phyloP scores from a whole-genome alignment of 164 flowering plant species.

The Macadamia integrifolia region DNA sequence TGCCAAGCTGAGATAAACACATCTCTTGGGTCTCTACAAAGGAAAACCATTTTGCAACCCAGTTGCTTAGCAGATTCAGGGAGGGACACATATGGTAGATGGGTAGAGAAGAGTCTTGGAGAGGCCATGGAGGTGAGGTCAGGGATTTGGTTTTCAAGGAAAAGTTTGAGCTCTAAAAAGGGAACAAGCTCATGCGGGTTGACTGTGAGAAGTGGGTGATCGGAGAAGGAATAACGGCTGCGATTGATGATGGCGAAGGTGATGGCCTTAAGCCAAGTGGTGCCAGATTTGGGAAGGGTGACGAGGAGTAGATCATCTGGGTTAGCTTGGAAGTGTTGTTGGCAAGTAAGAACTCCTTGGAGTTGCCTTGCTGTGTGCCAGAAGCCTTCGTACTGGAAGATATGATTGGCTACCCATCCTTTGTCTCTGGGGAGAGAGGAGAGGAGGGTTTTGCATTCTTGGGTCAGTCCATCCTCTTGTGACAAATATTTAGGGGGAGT shows the following conservation, averaged over 20 bases:
- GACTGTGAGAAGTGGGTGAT: slow-evolving; percentile 1
- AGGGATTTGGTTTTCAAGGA: background rate
- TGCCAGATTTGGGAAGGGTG: too few species aligned
- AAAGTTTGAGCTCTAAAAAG: background rate
- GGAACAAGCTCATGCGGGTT: slow-evolving; percentile 2
- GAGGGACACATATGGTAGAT: background rate
- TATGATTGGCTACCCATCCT: background rate
- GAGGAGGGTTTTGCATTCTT: too few species aligned
- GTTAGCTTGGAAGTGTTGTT: background rate
- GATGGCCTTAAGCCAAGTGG: background rate
- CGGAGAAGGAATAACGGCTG: background rate
- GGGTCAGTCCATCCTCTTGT: too few species aligned
- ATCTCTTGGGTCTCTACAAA: slow-evolving; percentile 3
- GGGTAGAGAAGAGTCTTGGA: background rate
- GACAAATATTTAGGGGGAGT: too few species aligned
- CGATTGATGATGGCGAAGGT: background rate
- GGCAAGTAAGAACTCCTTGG: background rate
- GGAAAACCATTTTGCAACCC: background rate
- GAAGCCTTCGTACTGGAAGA: background rate
- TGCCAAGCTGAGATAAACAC: background rate
- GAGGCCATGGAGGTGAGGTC: background rate
- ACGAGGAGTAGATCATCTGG: too few species aligned
- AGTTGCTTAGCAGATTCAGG: background rate
- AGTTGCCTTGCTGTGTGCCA: background rate
- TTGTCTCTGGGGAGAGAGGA: too few species aligned